Percentiles rank a stretch among this genome's conserved stretches.
Conservation (phyloP, 2,329 filamentous ascomycete genomes). For the Furcasterigmium sp. region DNA sequence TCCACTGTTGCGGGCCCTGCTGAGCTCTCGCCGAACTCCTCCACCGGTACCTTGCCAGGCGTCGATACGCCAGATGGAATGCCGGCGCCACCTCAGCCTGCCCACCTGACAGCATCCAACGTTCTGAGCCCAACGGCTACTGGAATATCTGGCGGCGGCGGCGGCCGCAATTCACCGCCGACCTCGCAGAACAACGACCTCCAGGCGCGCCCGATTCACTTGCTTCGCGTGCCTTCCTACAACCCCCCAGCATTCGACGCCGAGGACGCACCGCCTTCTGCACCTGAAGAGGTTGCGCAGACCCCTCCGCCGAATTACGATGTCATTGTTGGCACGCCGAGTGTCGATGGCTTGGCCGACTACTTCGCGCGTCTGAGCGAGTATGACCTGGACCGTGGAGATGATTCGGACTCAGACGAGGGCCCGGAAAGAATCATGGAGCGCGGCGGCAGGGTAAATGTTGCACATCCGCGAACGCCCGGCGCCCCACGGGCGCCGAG, state of each 20-base stretch:
- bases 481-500: slow-evolving; percentile 48
- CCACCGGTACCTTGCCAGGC: slow-evolving; percentile 41
- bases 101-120: slow-evolving; percentile 36
- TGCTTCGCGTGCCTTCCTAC: slow-evolving; percentile 78
- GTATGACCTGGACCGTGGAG: slow-evolving; percentile 47
- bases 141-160: slow-evolving; percentile 1
- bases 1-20: slow-evolving; percentile 60
- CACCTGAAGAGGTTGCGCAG: slow-evolving; percentile 29
- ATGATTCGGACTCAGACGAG: slow-evolving; percentile 43
- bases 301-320: slow-evolving; percentile 87
- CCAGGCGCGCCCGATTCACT: slow-evolving; percentile 66
- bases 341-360: slow-evolving; percentile 70
- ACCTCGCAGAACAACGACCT: slow-evolving; percentile 6
- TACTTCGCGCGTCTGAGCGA: slow-evolving; percentile 80
- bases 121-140: slow-evolving; percentile 13
- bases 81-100: slow-evolving; percentile 49
- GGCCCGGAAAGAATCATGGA: slow-evolving; percentile 40
- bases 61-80: slow-evolving; percentile 28
- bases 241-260: slow-evolving; percentile 85
- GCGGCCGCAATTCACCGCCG: slow-evolving; percentile 5
- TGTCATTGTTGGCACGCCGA: slow-evolving; percentile 63
- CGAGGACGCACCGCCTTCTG: slow-evolving; percentile 61
- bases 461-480: slow-evolving; percentile 51
- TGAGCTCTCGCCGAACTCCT: slow-evolving; percentile 56
- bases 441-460: slow-evolving; percentile 50